Evolutionary conservation across 1,284 basidiomycete species (phyloP), one percentile per base, ranked within the genome.

Genomic region (Trametes hirsuta): DNA sequence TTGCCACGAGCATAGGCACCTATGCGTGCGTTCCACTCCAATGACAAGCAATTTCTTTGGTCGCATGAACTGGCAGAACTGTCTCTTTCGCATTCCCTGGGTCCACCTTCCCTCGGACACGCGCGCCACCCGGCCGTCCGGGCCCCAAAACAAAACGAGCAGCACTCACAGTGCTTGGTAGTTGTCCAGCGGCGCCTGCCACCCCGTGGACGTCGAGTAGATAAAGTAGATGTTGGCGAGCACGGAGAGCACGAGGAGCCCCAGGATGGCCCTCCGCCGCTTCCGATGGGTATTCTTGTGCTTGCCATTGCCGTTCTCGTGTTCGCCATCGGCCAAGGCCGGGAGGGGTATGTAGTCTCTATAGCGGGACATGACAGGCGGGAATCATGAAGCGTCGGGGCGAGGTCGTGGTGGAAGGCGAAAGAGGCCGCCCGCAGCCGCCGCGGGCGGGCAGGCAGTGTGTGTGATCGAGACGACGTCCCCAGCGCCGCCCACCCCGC

Each of bases 91-190:
- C 30, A 30, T 30, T 30, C 30, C 30, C 30, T 8, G 30, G 5
- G 8, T 1, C 30, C 1, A 30, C 30, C 30, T 1, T 30, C 30
- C 30, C 1, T 30, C 30, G 30, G 30, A 8, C 8, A 1, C 30
- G 30, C 30, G 30, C 30, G 30, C 30, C 30, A 30, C 30, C 18
- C 30, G 30, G 30, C 30, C 30, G 30, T 30, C 30, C 30, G 30
- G 30, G 30, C 2, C 30, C 4, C 30, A 8, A 30, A 30, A 5
- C 8, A 11, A 14, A 58, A 22, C 12, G 48, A 18, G 8, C 21
- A 35, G 15, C 8, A 61, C 67, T 64, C 59, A 69, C 67, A 69
- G 47, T 53, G 55, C 47, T 24, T 69, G 67, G 25, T 69, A 69
- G 59, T 67, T 58, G 37, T 69, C 67, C 47, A 69, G 34, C 11